Evolutionary conservation across 305 asterid species (phyloP), one percentile per base, ranked within the genome.

Genomic region (Solanum hybrid): DNA sequence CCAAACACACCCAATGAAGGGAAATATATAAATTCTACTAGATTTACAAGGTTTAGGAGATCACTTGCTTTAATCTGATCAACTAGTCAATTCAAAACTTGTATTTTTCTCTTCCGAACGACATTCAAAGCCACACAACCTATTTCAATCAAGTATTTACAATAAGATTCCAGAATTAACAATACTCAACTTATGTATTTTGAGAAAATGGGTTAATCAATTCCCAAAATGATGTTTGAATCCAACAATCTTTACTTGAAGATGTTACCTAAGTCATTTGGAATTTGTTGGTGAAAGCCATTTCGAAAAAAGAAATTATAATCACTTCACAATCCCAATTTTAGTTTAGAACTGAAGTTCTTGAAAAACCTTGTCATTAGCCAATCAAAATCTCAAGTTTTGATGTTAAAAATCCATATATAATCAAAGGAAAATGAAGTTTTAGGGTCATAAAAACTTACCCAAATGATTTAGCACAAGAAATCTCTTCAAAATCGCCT

Each of bases 161-260:
- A 15, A 15, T 51, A 51, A 51, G 4, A 15, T 6, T 2, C 0
- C 9, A 0, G 0, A 15, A 51, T 51, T 15, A 5, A 2, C 8
- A 51, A 1, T 15, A 1, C n/a, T 51, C 66, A 15, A 51, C 4
- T 51, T 15, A 51, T 15, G 0, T 6, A 51, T 6, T 51, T 51
- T 51, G 66, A 15, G 1, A 51, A 51, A 5, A 42, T 4, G 19
- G 6, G 56, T 42, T 42, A 13, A 15, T 51, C 66, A 15, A 51
- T 15, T 51, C 10, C 1, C 0, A 51, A 51, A 51, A 15, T 51
- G 66, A 1, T 2, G 66, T 51, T 51, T 51, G 66, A 51, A 51
- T 51, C 66, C 66, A 51, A 5, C 0, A 15, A 5, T 1, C 1
- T 15, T 51, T 51, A 51, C 66, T 51, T 51, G n/a, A 51, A 2